These are phyloP conservation scores for Annulohypoxylon moriforme DNA, from an alignment of 495 filamentous ascomycete genomes.

Conservation along the genomic window DNA sequence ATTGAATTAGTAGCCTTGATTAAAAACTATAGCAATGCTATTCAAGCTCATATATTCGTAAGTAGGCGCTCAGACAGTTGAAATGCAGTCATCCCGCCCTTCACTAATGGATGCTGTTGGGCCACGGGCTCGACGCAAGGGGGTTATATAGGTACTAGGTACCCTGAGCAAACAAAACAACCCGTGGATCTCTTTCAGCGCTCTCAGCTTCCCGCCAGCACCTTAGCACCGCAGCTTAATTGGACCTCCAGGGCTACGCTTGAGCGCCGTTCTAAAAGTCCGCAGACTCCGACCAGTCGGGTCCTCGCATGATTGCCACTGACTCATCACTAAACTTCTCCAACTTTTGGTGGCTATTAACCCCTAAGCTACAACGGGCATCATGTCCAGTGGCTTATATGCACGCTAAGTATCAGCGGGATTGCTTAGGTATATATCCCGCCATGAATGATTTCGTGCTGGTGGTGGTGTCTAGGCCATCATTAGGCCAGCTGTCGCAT, in stretches of 20 bases:
- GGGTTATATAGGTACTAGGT: too few relatives aligned
- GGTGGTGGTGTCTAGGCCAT: slow-evolving; percentile 26
- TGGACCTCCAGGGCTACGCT: slow-evolving; percentile 12
- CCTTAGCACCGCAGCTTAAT: slow-evolving; percentile 26
- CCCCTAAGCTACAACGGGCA: not conserved
- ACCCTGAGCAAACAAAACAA: too few relatives aligned
- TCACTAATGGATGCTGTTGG: too few relatives aligned
- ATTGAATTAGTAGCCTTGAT: not conserved
- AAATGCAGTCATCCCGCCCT: too few relatives aligned
- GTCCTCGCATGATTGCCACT: slow-evolving; percentile 6
- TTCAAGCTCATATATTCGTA: too few relatives aligned
- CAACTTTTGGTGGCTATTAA: not conserved
- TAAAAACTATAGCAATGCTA: too few relatives aligned
- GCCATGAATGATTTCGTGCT: slow-evolving; percentile 2
- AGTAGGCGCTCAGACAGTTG: too few relatives aligned
- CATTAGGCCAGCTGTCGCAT: slow-evolving; percentile 32
- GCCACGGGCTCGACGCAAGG: too few relatives aligned
- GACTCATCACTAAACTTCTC: not conserved
- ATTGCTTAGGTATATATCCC: slow-evolving; percentile 12
- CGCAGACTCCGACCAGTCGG: slow-evolving; percentile 5
- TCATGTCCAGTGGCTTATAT: not conserved
- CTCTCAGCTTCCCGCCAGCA: slow-evolving; percentile 1
- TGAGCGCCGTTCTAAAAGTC: slow-evolving; percentile 16
- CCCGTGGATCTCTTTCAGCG: slow-evolving; percentile 33
- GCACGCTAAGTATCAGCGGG: slow-evolving; percentile 7